These are phyloP conservation scores for Sclerospora graminicola DNA, from an alignment of 352 stramenopile species.

Conservation along the genomic window DNA sequence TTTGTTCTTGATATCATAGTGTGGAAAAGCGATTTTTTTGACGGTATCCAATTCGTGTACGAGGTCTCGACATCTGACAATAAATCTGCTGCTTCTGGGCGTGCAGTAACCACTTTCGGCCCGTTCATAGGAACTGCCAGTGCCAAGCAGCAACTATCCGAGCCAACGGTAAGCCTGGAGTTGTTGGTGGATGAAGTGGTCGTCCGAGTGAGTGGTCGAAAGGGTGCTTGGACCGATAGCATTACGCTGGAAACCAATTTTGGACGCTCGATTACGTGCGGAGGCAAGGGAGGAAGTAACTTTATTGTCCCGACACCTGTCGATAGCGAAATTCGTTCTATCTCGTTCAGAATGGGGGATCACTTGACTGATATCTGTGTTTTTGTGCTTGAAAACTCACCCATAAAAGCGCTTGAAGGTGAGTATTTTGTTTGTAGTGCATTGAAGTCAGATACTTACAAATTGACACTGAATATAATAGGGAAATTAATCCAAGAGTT, in stretches of 20 bases:
- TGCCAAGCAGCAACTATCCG: constrained; percentile 16
- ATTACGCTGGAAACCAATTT: constrained; percentile 62
- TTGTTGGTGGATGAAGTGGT: constrained; percentile 47
- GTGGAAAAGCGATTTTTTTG: constrained; percentile 63
- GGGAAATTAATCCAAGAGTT: constrained; percentile 17
- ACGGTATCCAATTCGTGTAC: constrained; percentile 57
- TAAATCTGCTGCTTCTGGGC: not conserved
- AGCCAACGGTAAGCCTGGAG: constrained; percentile 24
- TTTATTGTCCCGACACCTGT: constrained; percentile 30
- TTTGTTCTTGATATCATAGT: constrained; percentile 26
- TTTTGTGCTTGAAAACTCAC: constrained; percentile 29
- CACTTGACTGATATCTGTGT: constrained; percentile 47
- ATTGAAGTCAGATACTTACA: not conserved
- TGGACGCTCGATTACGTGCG: constrained; percentile 37
- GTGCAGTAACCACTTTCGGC: constrained; percentile 9
- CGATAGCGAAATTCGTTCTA: constrained; percentile 40
- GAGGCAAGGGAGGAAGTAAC: constrained; percentile 43
- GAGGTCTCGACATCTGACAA: constrained; percentile 5
- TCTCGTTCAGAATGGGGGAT: constrained; percentile 52
- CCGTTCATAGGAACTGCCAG: constrained; percentile 41
- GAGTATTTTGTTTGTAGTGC: not conserved
- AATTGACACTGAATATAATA: constrained; percentile 7
- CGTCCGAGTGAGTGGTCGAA: constrained; percentile 35
- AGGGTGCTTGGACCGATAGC: constrained; percentile 66
- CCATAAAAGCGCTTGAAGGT: constrained; percentile 14